Base-by-base conservation (phyloP, 2,329 filamentous ascomycete genomes). In the Beauveria bassiana region DNA sequence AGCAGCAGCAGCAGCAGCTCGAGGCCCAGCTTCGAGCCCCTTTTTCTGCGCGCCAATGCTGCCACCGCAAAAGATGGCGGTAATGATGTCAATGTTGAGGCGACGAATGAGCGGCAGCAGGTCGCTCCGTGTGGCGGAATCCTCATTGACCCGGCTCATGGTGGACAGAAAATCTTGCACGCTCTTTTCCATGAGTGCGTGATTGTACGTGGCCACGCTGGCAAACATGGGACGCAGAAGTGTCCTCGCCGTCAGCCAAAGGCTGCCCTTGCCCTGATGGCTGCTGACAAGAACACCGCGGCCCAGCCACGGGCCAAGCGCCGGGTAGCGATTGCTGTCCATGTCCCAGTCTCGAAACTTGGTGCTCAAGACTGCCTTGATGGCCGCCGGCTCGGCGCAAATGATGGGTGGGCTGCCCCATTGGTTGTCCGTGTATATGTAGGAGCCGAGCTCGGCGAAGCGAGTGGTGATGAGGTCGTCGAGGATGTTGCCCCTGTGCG, bases 401-500 rank as follows among this genome's bases (percentile, higher is more conserved):
- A 59, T 59, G 42, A 59, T 50, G 20, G 56, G 56, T 8, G 56
- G 56, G 14, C 47, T 22, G 45, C 47, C 47, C 45, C 45, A 51
- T 51, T 51, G 56, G 56, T 59, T 51, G 20, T 59, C 56, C 14
- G 45, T 49, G 42, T 59, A 59, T 0, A 46, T 59, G 42, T 59
- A 59, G 22, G 9, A 51, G 22, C 56, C 56, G 31, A 59, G 56
- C 10, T 51, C 24, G 12, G 28, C 56, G 38, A 59, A 59, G 45
- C 56, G 45, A 4, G 56, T 51, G 31, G 47, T 59, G 45, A 59
- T 49, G 56, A 59, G 45, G 45, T 59, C 56, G 56, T 59, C 56
- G 20, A 59, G 46, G 31, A 59, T 51, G 26, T 59, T 59, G 28
- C 56, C 56, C 5, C 47, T 8, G 42, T 51, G 47, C 26, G 56